phyloP scores from a whole-genome alignment of 1,284 basidiomycete species.

The Malassezia dermatis region DNA sequence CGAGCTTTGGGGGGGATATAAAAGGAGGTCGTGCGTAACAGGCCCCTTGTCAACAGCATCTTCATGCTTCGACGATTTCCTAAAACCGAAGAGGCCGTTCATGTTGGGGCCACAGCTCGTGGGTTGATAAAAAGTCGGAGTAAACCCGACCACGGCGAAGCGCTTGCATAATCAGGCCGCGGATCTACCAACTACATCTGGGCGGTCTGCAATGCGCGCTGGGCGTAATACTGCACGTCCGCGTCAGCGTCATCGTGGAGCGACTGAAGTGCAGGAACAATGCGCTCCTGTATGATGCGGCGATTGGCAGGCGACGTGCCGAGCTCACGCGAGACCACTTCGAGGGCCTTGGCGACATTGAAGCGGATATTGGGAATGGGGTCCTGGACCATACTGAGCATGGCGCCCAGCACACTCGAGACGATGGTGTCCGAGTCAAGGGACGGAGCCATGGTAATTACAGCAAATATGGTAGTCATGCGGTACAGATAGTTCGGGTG shows the following conservation, averaged over 20 bases:
- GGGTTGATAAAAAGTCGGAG: not conserved
- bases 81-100: not conserved
- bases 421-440: conserved; percentile 74
- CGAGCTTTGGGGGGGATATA: not conserved
- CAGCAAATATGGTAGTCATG: conserved; percentile 98
- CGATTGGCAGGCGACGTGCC: conserved; percentile 61
- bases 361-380: conserved; percentile 98
- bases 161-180: not conserved
- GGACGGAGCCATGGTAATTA: conserved; percentile 91
- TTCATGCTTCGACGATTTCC: not conserved
- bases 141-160: not conserved
- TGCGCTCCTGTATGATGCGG: conserved; percentile 62
- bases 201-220: conserved; percentile 45
- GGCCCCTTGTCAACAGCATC: not conserved
- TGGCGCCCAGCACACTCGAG: conserved; percentile 72
- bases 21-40: not conserved
- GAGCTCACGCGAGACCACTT: conserved; percentile 64
- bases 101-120: not conserved
- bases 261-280: conserved; percentile 72
- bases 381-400: conserved; percentile 74
- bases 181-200: not conserved
- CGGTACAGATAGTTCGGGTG: conserved; percentile 96
- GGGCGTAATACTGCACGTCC: conserved; percentile 70
- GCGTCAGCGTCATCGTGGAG: conserved; percentile 84
- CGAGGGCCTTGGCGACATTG: conserved; percentile 80